Base-by-base conservation (phyloP, 305 asterid genomes). In the Rubia peregrina region DNA sequence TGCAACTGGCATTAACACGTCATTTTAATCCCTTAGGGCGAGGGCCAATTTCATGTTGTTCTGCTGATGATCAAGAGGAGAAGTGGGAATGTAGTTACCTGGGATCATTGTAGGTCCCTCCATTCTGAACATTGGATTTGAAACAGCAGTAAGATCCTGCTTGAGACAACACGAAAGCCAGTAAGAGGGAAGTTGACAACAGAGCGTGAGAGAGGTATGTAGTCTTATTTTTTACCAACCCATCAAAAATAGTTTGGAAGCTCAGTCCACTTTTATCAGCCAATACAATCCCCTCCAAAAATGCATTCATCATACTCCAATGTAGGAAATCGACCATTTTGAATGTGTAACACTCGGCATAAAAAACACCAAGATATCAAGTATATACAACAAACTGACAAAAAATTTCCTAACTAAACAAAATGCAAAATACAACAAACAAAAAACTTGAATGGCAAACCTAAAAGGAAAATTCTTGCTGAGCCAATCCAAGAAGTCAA, bases 21-120 rank as follows among this genome's bases (percentile, higher is more conserved):
- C 83, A 76, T 81, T 86, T 84, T 90, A 94, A 69, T 93, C 97
- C 61, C 98, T 97, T 22, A 93, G 96, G 62, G 98, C 90, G 48
- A 93, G 87, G 73, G 98, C 98, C 83, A 93, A 70, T 76, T 96
- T 93, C 96, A 93, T 93, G 76, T 93, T 97, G 80, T 93, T 93
- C 83, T 93, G 98, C 80, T 93, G 98, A 76, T 93, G 98, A 80
- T 93, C 90, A 73, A 93, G 78, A 72, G 98, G 98, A 81, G 90
- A 93, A 11, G 98, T 97, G 19, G 98, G 95, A 56, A 90, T 76
- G 63, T 89, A 93, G 65, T 76, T 86, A 24, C 83, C 75, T 71
- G 85, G 79, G 65, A 86, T 84, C 98, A 93, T 93, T n/a, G 94
- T 71, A 4, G 95, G 95, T 51, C 98, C 98, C 85, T 93, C 90